Evolutionary conservation across 78 protist genomes (phyloP).

Genomic region (Protostelium mycophagum): DNA sequence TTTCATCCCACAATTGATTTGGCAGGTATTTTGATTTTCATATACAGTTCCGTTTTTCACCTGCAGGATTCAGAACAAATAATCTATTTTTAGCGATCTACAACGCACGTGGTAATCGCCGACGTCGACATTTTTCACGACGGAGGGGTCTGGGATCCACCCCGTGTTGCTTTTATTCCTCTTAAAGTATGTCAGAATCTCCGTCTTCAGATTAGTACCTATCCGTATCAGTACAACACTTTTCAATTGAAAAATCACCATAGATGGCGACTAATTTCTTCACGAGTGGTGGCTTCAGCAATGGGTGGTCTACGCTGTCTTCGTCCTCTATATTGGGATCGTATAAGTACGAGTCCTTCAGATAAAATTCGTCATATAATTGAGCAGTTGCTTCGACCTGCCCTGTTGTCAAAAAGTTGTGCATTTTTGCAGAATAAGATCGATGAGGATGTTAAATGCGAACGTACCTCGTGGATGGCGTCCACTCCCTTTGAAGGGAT

Average conservation of each 20-base stretch:
- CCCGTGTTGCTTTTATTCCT: neutral
- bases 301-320: neutral
- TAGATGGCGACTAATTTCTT: neutral
- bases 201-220: neutral
- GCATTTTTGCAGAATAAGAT: too few relatives aligned
- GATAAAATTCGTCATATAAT: neutral
- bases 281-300: neutral
- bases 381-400: neutral
- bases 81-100: too few relatives aligned
- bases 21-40: neutral
- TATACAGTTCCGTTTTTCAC: neutral
- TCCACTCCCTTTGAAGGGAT: neutral
- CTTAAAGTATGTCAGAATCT: neutral
- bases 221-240: neutral
- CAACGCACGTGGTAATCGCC: neutral
- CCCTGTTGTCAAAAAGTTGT: neutral
- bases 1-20: neutral
- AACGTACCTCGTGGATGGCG: neutral
- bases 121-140: neutral
- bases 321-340: neutral
- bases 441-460: neutral
- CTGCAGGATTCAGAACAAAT: too few relatives aligned
- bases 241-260: neutral
- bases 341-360: neutral
- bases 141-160: neutral